Base-by-base conservation (phyloP, 2,329 filamentous ascomycete species). In the Aspergillus neoniger region DNA sequence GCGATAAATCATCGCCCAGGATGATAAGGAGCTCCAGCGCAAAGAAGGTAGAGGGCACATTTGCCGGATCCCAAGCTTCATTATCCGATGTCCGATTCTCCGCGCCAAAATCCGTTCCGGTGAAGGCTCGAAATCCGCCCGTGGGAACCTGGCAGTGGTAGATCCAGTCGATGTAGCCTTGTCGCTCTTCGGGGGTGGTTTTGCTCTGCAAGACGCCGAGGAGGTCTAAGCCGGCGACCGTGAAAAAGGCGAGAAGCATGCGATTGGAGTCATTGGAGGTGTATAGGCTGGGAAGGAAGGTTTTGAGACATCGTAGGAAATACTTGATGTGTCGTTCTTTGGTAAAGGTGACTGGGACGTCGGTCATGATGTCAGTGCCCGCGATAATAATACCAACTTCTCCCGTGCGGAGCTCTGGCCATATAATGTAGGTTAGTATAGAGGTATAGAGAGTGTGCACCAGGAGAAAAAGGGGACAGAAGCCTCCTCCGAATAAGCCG, bases 251-350 rank as follows among this genome's bases (percentile, higher is more conserved):
- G 57, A 98, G 86, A 5, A 90, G 90, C 81, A 98, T 90, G 70
- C 95, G 92, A 70, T 89, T 94, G 67, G 92, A 92, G 79, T 99
- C 95, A 75, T 90, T 95, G 74, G 88, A 84, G 15, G 91, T 96
- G 80, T 98, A 99, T 64, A 86, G 83, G 49, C 88, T 84, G 0
- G 95, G 95, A 6, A 99, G 87, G 63, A 89, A 85, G 23, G 88
- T 89, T 74, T 89, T 90, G 65, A 95, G 85, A 75, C 94, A 97
- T 73, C 93, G 88, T 66, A 92, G 86, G 89, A 93, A 99, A 84
- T 97, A 99, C 73, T 90, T 91, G 73, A 95, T 82, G 75, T 99
- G 95, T 59, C 83, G 85, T 51, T 85, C 81, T 60, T 82, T 86
- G 72, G 72, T 72, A 63, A 79, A 74, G 19, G 58, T 57, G 17